Evolutionary conservation across 2,329 filamentous ascomycete genomes (phyloP), one percentile per base, ranked within the genome.

Genomic region (Colletotrichum neosansevieriae): DNA sequence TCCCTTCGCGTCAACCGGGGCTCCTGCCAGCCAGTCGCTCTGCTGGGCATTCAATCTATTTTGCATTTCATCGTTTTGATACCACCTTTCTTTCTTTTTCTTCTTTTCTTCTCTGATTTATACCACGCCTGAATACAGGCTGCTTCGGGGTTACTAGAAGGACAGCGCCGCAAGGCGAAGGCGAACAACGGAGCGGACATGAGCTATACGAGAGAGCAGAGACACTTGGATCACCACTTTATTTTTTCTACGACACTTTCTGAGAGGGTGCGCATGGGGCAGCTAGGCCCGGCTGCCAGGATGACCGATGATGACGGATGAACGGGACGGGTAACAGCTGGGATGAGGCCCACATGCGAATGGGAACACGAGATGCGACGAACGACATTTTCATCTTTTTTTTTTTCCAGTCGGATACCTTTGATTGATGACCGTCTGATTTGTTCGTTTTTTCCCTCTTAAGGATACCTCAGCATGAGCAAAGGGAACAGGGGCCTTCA

Each of bases 141-240:
- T 69, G 62, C 13, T 62, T 58, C 45, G 63, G 56, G 60, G 51
- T 58, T 70, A 65, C 45, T 66, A 69, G 47, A 70, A 61, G 60
- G 69, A 69, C 61, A 70, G 7, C 72, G 79, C 80, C 79, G 79
- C 80, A 74, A 83, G 80, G 81, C 80, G 74, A 74, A 83, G 80
- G 81, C 80, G 74, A 56, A 57, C 63, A 56, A 57, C 63, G 64
- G 68, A 71, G 69, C 66, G 63, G 49, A 64, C 50, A 64, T 65
- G 65, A 70, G 69, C 65, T 54, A 38, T 4, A 69, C 29, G 60
- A 69, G 63, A 62, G 69, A 70, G 50, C 65, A 50, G 58, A 68
- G 68, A 70, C 68, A 70, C 65, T 70, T 69, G 69, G 65, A 69
- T 66, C 57, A 69, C 60, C 3, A 29, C 58, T 34, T 29, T 51